phyloP scores from a whole-genome alignment of 2,329 filamentous ascomycete species.

The Trichoderma citrinoviride region DNA sequence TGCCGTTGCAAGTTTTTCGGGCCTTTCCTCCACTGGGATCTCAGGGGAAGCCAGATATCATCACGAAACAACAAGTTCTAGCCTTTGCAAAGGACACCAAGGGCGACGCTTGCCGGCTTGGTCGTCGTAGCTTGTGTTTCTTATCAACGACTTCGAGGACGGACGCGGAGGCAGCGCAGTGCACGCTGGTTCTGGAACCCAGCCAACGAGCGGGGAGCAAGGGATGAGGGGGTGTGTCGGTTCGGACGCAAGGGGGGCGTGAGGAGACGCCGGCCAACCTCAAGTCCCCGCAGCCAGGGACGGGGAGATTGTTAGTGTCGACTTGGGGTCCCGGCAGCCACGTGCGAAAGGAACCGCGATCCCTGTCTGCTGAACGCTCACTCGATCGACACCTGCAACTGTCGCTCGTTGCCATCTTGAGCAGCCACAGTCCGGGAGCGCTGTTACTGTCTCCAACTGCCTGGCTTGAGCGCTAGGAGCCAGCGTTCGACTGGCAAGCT shows the following conservation, averaged over 20 bases:
- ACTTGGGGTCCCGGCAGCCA: constrained; percentile 25
- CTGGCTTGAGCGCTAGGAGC: neutral
- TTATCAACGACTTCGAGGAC: neutral
- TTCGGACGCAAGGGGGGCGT: neutral
- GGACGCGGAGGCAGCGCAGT: neutral
- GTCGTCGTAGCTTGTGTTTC: neutral
- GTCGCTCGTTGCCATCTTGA: constrained; percentile 21
- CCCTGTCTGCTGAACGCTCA: constrained; percentile 13
- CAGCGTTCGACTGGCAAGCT: neutral
- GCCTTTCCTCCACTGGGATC: neutral
- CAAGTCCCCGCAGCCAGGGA: constrained; percentile 16
- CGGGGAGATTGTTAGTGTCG: constrained; percentile 23
- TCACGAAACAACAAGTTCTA: neutral
- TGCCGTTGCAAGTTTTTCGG: neutral
- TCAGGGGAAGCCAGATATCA: neutral
- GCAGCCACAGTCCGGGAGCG: neutral
- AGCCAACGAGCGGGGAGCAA: neutral
- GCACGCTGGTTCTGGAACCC: neutral
- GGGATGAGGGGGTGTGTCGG: neutral
- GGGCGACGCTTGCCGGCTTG: neutral
- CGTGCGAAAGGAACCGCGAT: constrained; percentile 24
- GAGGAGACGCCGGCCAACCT: neutral
- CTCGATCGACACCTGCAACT: constrained; percentile 21
- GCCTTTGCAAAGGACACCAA: neutral
- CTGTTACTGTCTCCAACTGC: neutral